Evolutionary conservation across 495 filamentous ascomycete genomes (phyloP), one percentile per base, ranked within the genome.

Genomic region (Aspergillus wentii): DNA sequence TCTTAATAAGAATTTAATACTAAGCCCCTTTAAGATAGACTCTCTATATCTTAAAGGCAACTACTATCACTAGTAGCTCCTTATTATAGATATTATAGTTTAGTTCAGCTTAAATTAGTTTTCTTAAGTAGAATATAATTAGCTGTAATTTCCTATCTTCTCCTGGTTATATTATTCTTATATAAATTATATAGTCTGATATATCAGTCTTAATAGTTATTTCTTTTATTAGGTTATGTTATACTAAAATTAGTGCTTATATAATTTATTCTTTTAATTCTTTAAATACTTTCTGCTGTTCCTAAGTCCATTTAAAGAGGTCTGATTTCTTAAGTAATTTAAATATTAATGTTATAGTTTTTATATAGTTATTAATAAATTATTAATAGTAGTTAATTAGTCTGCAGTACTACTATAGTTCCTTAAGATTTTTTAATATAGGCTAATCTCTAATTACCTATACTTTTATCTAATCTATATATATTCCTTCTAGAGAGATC

Each of bases 371-470:
- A 10, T 33, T 27, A 3, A 56, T 29, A 5, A 37, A 44, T 25
- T 27, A 14, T 29, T 17, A 16, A 37, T 52, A 44, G 20, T 43
- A 56, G 8, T 47, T 46, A 19, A 8, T 20, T 7, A 49, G 17
- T 17, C 40, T 18, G 21, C 41, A 13, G 21, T 44, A 52, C 8
- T 13, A 11, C 41, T 52, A 22, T 2, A 44, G 33, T 8, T 45
- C 33, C 7, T 40, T 35, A n/a, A 52, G 8, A 7, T 19, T 42
- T 8, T 3, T 45, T 17, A 20, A 30, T 20, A 11, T 43, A 3
- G 3, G 22, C 38, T 11, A 43, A 13, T 42, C 20, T 3, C 27
- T 8, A 9, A 52, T 48, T 6, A 13, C 25, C n/a, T 21, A 5
- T 3, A 52, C 23, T 18, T 52, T 52, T 14, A 44, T 32, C 27